Percentiles rank a stretch among this genome's conserved stretches.
Evolutionary conservation across 2,329 filamentous ascomycete species (phyloP).

Genomic region (Diaporthe amygdali): DNA sequence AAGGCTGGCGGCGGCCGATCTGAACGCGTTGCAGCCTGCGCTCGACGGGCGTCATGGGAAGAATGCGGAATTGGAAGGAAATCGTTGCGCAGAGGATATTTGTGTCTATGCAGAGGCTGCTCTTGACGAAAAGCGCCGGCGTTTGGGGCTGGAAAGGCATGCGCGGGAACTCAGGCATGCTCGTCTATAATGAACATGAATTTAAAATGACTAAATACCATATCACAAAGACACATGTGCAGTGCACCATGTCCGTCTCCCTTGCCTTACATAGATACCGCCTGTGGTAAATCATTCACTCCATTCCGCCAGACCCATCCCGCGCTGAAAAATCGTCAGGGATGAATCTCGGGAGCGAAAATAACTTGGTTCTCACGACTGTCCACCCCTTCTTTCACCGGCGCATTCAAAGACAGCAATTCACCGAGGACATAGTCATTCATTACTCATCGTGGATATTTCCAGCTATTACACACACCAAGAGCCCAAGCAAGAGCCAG

Average conservation of each 20-base stretch:
- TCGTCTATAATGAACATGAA: background rate
- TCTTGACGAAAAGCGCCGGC: background rate
- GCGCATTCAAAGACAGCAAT: background rate
- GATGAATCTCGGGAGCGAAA: too few relatives aligned
- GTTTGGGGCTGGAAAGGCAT: background rate
- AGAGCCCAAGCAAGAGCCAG: too few relatives aligned
- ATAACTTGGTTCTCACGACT: too few relatives aligned
- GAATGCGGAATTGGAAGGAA: background rate
- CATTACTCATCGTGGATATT: constrained; percentile 3
- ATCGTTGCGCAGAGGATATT: background rate
- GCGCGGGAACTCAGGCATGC: background rate
- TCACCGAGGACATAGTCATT: background rate
- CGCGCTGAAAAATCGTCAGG: too few relatives aligned
- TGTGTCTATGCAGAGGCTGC: background rate
- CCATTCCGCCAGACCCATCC: too few relatives aligned
- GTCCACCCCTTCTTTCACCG: too few relatives aligned
- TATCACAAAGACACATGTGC: background rate
- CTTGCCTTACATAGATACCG: background rate
- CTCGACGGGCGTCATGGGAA: background rate
- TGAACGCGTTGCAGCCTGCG: background rate
- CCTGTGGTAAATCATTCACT: too few relatives aligned
- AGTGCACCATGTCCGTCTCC: background rate
- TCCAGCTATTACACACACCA: background rate
- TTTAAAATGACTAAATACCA: background rate
- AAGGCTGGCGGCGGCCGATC: background rate